A percentile compares a stretch with the other conserved stretches of the same genome.
phyloP scores from a whole-genome alignment of 2,329 filamentous ascomycete species.

The Botrytis elliptica region DNA sequence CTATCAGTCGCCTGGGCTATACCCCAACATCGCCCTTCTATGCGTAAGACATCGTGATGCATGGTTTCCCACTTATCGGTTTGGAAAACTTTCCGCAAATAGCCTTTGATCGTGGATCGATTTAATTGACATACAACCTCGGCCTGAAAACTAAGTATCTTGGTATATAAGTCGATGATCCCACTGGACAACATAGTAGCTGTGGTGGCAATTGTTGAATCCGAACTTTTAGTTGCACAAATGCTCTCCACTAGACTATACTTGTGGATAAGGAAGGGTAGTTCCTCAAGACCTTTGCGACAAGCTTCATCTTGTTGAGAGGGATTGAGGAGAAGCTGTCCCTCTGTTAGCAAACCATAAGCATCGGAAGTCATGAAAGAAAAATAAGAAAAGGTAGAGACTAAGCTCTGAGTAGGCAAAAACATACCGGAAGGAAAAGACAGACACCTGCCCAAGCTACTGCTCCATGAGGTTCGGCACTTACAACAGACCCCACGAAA shows the following conservation, averaged over 20 bases:
- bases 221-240: not conserved
- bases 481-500: not conserved
- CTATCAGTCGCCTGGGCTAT: not conserved
- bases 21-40: not conserved
- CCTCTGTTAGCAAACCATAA: not conserved
- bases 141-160: slow-evolving; percentile 4
- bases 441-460: slow-evolving; percentile 14
- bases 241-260: slow-evolving; percentile 5
- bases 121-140: not conserved
- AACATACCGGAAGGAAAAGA: not conserved
- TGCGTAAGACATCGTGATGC: not conserved
- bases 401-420: not conserved
- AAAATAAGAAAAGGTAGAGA: not conserved
- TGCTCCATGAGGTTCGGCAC: not conserved
- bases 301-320: not conserved
- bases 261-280: not conserved
- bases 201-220: not conserved
- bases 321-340: not conserved
- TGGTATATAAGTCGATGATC: slow-evolving; percentile 4
- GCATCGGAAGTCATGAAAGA: not conserved
- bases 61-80: not conserved
- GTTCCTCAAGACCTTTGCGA: not conserved
- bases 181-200: not conserved
- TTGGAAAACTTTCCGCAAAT: slow-evolving; percentile 1
- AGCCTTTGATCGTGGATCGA: not conserved